Base-by-base conservation (phyloP, 148 eudicot genomes). In the Amaranthus hypochondriacus region DNA sequence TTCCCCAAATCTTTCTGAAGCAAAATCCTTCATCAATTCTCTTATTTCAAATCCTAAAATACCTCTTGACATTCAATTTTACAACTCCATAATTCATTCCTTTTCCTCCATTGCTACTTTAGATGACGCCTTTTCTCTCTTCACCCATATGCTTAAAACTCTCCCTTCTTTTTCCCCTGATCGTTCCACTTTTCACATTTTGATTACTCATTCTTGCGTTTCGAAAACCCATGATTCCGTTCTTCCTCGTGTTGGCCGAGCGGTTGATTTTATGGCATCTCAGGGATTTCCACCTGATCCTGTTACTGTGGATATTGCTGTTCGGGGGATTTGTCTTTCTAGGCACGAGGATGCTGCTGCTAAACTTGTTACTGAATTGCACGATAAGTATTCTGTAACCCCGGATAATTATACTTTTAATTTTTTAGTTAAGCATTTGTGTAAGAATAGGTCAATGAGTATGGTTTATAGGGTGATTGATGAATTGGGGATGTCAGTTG, bases 361-460 rank as follows among this genome's bases (percentile, higher is more conserved):
- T 2, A 83, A 86, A 21, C 67, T 91, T 49, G 71, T 94, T 7
- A 82, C 78, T 69, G 91, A 89, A 46, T 73, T 94, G n/a, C 81
- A 85, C 8, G 39, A 71, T 15, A 86, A 86, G 64, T 50, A 87
- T 66, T 78, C 80, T 21, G 60, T 81, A 1, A 77, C 67, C 0
- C 96, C 90, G 0, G 98, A 94, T 74, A 43, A 71, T 0, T 82
- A 74, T 66, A 88, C 98, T 3, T 94, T 82, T 51, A 91, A 94
- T 78, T 88, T 82, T 66, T 75, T 94, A 5, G 70, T 91, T 51
- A 94, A 87, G 78, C 71, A 80, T 44, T 68, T 89, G 6, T 84
- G 89, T 39, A 88, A 66, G 64, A 76, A 71, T 71, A 75, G 86
- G 74, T 77, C 92, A 0, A 66, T 91, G 77, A 75, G 71, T 15